Evolutionary conservation across 176 grass and related monocot species (phyloP), one percentile per base, ranked within the genome.

Genomic region (Carex pumila): DNA sequence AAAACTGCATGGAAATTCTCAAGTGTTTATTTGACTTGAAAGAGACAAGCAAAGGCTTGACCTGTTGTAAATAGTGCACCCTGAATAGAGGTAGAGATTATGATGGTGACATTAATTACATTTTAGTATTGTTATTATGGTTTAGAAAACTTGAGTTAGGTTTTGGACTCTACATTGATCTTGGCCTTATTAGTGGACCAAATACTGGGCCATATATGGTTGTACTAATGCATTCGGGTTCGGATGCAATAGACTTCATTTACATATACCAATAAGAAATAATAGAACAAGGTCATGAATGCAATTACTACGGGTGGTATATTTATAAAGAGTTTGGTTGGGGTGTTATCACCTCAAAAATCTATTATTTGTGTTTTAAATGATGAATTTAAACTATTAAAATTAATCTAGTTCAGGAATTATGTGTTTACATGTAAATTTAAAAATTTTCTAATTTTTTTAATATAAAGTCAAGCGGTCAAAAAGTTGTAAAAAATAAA

Each of bases 181-280:
- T 83, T 83, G 61, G 80, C 80, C 80, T 54, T 83, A 83, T 83
- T 83, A 83, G 80, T 83, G 63, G 61, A 83, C 62, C 80, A 55
- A 53, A 67, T 22, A 36, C 7, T 68, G 12, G 80, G 66, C 80
- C 61, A 82, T 53, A 25, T 32, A 65, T 62, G 19, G 63, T 3
- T 67, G 0, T 13, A 17, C 67, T 82, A 65, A 67, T 65, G 39
- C 61, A 63, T 32, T 80, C 9, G 32, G 29, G 29, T 32, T 56
- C 6, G 37, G 32, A 79, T 56, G 13, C 25, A 79, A 30, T 10
- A 21, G 0, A 54, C 1, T 14, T 80, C 29, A 59, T 80, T 57
- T 80, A 61, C 17, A 60, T 37, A 21, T 15, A 50, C 60, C 18
- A 7, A 81, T 60, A 45, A 45, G 15, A 81, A 65, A 64, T 6